A percentile compares a stretch with the other conserved stretches of the same genome.
Evolutionary conservation across 257 asterid species (phyloP).

Genomic region (Fraxinus cuspidata): DNA sequence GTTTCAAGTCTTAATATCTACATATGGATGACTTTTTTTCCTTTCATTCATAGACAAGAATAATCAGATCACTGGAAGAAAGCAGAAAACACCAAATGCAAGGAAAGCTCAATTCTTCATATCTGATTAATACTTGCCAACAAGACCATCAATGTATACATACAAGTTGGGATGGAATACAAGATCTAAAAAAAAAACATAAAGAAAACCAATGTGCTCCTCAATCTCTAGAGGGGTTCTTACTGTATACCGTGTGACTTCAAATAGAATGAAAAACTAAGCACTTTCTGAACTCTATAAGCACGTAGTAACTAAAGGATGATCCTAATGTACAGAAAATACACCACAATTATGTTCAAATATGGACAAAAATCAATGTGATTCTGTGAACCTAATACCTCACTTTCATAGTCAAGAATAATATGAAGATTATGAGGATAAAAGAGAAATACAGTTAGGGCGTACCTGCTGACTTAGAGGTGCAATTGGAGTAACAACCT

Average conservation of each 20-base stretch:
- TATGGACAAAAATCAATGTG: background rate
- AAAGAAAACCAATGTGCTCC: background rate
- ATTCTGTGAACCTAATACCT: background rate
- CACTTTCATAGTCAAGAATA: background rate
- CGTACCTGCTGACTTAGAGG: constrained; percentile 98
- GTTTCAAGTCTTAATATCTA: background rate
- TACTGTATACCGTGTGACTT: background rate
- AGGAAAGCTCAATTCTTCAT: background rate
- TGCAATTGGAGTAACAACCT: constrained; percentile 99
- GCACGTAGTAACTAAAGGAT: background rate
- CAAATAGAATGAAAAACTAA: background rate
- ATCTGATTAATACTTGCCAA: background rate
- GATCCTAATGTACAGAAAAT: background rate
- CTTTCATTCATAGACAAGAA: background rate
- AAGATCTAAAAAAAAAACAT: background rate
- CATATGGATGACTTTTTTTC: background rate
- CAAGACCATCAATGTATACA: background rate
- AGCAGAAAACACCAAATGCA: background rate
- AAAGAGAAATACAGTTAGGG: constrained; percentile 13
- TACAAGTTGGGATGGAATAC: background rate
- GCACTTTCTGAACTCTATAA: background rate
- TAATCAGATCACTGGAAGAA: background rate
- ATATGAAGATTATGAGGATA: constrained; percentile 4
- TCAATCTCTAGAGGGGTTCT: background rate
- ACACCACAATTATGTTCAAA: background rate